Base-by-base conservation (phyloP, 2,329 filamentous ascomycete species). In the Paecilomyces niveus region DNA sequence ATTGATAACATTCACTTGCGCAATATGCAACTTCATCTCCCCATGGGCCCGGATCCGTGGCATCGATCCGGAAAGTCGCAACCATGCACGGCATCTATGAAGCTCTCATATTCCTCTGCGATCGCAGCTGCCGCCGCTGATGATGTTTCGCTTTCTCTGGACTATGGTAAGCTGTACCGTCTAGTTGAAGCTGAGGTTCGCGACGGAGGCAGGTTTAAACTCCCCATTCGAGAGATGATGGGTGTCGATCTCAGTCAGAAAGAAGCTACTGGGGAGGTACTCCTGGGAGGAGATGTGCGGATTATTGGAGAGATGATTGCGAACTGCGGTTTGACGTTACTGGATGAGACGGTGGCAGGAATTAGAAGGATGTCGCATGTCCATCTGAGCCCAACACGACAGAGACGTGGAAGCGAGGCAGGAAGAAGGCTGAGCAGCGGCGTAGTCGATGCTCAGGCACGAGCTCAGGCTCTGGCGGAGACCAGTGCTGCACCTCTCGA, bases 141-240 rank as follows among this genome's bases (percentile, higher is more conserved):
- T 58, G 72, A 79, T 59, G 74, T 80, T 57, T 73, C 71, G 11
- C 66, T 75, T 11, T 78, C 77, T 0, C 67, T 80, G 22, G 76
- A 78, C 62, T 81, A 81, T 64, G 77, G 78, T 35, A 78, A 76
- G 60, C 68, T 80, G 18, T 80, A 75, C 64, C 75, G 76, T 35
- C 72, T 69, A 8, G 64, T 80, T 45, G 70, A 73, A 45, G 59
- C 64, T n/a, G 69, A 70, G 39, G 63, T 75, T 33, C 68, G 64
- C 54, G 62, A 70, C 55, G 66, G 71, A 59, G 67, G 64, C 21
- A 64, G 67, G 29, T 61, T 64, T 5, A 53, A 61, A 6, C 64
- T 11, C 61, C 64, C 33, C 62, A 68, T n/a, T 58, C 56, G 45
- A 66, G 70, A 58, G 54, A 70, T 49, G 69, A 64, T 56, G 50